Percentiles rank a stretch among this genome's conserved stretches.
These are phyloP conservation scores for Serendipita sp. DNA, from an alignment of 768 basidiomycete species.

Conservation along the genomic window DNA sequence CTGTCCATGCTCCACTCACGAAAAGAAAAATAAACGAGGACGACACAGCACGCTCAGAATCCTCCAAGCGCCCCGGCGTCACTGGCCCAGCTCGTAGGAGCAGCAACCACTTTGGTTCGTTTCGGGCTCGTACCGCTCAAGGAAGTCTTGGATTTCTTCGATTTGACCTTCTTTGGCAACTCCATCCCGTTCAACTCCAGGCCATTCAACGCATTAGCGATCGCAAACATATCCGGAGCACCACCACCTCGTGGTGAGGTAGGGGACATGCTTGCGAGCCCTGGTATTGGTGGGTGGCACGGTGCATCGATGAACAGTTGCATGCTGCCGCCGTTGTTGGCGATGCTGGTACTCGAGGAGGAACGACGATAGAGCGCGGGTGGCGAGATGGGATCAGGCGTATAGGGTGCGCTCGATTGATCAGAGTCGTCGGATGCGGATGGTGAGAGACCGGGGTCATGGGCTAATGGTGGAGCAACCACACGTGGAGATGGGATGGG, in stretches of 20 bases:
- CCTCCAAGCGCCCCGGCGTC: background rate
- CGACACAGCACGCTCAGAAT: background rate
- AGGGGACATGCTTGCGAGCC: background rate
- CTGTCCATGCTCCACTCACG: too few relatives aligned
- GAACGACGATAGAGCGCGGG: background rate
- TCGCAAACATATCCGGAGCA: background rate
- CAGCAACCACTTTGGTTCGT: background rate
- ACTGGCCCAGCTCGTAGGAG: background rate
- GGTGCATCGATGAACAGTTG: conserved; percentile 3
- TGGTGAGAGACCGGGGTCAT: background rate
- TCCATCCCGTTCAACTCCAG: background rate
- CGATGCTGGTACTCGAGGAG: background rate
- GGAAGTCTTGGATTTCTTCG: conserved; percentile 1
- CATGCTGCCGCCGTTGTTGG: background rate
- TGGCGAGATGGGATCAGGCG: background rate
- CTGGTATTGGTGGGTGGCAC: conserved; percentile 1
- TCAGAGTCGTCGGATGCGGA: background rate
- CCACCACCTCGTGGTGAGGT: background rate
- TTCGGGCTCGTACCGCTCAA: background rate
- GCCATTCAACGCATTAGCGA: background rate
- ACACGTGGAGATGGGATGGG: conserved; percentile 1
- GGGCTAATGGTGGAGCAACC: background rate
- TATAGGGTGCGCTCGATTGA: background rate
- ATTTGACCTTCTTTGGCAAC: conserved; percentile 1
- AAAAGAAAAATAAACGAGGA: too few relatives aligned